Evolutionary conservation across 164 flowering plant genomes (phyloP).

Genomic region (Tinospora cordifolia): DNA sequence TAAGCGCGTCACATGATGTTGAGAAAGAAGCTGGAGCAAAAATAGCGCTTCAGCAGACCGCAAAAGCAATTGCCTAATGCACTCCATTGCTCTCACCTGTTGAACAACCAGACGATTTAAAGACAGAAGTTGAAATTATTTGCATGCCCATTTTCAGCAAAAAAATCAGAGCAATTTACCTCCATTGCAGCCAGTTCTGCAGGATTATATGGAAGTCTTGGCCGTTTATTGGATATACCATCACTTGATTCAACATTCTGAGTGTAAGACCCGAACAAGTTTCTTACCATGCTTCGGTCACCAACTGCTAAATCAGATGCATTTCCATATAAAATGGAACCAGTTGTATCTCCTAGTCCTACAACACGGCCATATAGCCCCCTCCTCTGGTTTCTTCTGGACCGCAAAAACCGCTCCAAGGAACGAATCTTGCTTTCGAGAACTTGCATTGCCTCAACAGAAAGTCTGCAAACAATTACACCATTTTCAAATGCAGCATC

Average conservation of each 20-base stretch:
- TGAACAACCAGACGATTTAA: conserved; percentile 7
- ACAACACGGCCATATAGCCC: conserved; percentile 94
- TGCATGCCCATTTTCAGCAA: neutral
- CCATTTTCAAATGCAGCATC: conserved; percentile 41
- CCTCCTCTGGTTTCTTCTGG: conserved; percentile 85
- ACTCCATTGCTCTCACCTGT: conserved; percentile 97
- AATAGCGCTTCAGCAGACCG: conserved; percentile 89
- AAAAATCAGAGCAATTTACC: conserved; percentile 34
- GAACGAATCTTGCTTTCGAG: conserved; percentile 88
- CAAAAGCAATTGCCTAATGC: conserved; percentile 82
- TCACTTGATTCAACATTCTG: conserved; percentile 47
- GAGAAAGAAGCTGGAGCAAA: conserved; percentile 80
- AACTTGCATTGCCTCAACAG: conserved; percentile 73
- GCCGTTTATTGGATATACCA: conserved; percentile 64
- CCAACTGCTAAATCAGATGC: conserved; percentile 50
- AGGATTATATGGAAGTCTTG: conserved; percentile 76
- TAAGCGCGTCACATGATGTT: conserved; percentile 76
- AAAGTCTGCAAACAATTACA: conserved; percentile 65
- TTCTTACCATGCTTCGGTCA: conserved; percentile 62
- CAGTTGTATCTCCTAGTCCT: conserved; percentile 80
- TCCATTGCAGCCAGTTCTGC: conserved; percentile 97
- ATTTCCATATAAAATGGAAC: conserved; percentile 75
- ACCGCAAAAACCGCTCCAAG: conserved; percentile 72
- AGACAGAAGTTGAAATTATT: conserved; percentile 1
- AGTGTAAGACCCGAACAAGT: conserved; percentile 68